phyloP scores from a whole-genome alignment of 1,139 yeast species.

The Sugiyamaella japonica region DNA sequence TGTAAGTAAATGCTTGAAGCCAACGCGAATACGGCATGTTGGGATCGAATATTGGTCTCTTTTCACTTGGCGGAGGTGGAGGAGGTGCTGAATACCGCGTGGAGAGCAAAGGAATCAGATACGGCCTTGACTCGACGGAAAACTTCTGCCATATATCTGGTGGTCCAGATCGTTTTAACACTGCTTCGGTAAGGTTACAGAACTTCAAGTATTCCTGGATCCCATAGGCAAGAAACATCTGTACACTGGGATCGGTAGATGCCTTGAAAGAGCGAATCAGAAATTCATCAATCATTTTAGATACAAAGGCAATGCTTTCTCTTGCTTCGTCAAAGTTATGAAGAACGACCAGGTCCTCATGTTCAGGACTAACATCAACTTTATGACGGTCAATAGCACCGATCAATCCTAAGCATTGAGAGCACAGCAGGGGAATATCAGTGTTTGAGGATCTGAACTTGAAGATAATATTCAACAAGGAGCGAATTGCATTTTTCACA shows the following conservation, averaged over 20 bases:
- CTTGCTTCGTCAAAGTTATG: conserved; percentile 60
- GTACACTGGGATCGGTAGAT: conserved; percentile 82
- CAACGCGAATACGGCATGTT: conserved; percentile 53
- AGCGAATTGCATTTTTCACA: conserved; percentile 51
- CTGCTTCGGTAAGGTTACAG: conserved; percentile 51
- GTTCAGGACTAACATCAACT: conserved; percentile 48
- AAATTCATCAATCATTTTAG: conserved; percentile 63
- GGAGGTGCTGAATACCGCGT: conserved; percentile 68
- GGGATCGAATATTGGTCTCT: conserved; percentile 53
- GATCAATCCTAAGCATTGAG: conserved; percentile 68
- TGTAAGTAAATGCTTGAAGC: conserved; percentile 69
- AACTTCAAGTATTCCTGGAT: conserved; percentile 82
- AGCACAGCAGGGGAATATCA: conserved; percentile 57
- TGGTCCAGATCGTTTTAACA: conserved; percentile 14
- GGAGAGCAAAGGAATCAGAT: conserved; percentile 70
- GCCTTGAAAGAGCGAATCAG: conserved; percentile 85
- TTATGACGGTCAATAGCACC: conserved; percentile 78
- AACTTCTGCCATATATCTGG: conserved; percentile 58
- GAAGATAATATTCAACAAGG: conserved; percentile 60
- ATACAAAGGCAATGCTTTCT: conserved; percentile 66
- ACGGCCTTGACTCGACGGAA: conserved; percentile 67
- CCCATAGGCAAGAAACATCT: conserved; percentile 79
- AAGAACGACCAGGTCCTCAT: conserved; percentile 51
- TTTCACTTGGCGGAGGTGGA: conserved; percentile 28
- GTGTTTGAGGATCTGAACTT: conserved; percentile 47